Conservation (phyloP, 305 asterid genomes). For the Solanum hybrid region DNA sequence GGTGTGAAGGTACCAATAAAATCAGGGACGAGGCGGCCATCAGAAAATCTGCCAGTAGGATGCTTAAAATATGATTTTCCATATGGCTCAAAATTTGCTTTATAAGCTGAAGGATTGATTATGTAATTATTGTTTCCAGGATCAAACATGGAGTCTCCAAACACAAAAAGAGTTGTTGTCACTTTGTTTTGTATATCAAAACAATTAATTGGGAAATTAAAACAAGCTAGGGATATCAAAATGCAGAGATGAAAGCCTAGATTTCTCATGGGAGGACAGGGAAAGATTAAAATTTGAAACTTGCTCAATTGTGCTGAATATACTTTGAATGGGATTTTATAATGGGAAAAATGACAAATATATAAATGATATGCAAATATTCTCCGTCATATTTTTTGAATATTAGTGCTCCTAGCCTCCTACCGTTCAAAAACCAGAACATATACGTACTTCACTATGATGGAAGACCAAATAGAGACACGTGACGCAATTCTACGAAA, state of each 20-base stretch:
- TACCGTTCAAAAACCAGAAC: too few relatives aligned
- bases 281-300: not conserved
- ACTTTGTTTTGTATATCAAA: not conserved
- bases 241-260: not conserved
- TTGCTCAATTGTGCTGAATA: not conserved
- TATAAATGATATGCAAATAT: not conserved
- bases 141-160: constrained; percentile 6
- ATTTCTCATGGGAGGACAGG: not conserved
- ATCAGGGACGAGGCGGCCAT: constrained; percentile 3
- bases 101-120: not conserved
- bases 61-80: constrained; percentile 4
- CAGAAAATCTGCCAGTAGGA: not conserved
- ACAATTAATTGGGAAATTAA: not conserved
- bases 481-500: too few relatives aligned
- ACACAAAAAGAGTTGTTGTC: not conserved
- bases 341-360: not conserved
- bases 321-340: not conserved
- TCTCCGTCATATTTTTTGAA: too few relatives aligned
- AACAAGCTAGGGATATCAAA: not conserved
- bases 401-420: not conserved
- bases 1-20: not conserved
- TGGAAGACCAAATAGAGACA: too few relatives aligned
- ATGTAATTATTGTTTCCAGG: constrained; percentile 6
- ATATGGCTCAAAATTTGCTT: constrained; percentile 2
- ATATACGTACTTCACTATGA: too few relatives aligned